Evolutionary conservation across 768 basidiomycete species (phyloP), one percentile per base, ranked within the genome.

Genomic region (Boletales sp.): DNA sequence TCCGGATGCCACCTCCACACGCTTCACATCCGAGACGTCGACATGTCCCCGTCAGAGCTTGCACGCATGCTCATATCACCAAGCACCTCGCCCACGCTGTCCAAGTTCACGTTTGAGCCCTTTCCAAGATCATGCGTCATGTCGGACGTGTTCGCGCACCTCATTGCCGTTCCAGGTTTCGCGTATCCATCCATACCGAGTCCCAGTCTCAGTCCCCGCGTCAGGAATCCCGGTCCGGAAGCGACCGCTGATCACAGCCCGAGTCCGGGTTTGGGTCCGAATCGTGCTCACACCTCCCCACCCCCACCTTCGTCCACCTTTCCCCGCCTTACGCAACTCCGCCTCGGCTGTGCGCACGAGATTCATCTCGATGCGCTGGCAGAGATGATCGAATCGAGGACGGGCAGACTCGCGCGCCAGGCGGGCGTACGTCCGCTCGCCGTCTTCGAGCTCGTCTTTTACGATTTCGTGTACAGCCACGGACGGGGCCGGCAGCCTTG

Each of bases 21-120:
- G 12, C 51, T 62, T n/a, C 48, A 38, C 13, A 60, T 62, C 14
- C 54, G 42, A 12, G 52, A 60, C 21, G 55, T 60, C 11, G 61
- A 62, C n/a, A 54, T 62, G 37, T 62, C 61, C 27, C 61, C 58
- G 8, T 18, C 18, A 34, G 60, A 62, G 40, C 55, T 62, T 4
- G 19, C 11, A 0, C 61, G 54, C n/a, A 31, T 62, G 17, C 58
- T 62, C 27, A 51, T 37, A 14, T 62, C 61, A 8, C 54, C 54
- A 6, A 52, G 52, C 5, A 54, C 48, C 8, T 57, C 54, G 9
- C 19, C 44, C 7, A 62, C 61, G 19, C 34, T 62, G 37, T 45
- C 58, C 27, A 40, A 48, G 11, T 63, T 62, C 24, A 60, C 61
- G 29, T 60, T 62, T 29, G 60, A 62, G n/a, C 60, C 60, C 3